Evolutionary conservation across 2,329 filamentous ascomycete genomes (phyloP).

Genomic region (Trichophyton rubrum): DNA sequence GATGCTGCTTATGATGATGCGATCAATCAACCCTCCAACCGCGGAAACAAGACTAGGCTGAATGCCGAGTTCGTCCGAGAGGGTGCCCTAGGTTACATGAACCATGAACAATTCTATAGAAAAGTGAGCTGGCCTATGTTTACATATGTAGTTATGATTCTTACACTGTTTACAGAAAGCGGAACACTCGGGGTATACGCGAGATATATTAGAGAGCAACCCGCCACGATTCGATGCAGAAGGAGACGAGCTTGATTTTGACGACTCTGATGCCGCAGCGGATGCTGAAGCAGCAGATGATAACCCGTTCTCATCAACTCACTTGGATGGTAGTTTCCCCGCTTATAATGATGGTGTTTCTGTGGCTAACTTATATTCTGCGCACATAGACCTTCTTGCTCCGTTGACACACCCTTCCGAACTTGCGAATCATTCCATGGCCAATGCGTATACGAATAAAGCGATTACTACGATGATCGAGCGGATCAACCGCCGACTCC

Average conservation of each 20-base stretch:
- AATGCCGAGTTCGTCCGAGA: constrained; percentile 46
- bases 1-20: constrained; percentile 39
- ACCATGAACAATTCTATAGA: constrained; percentile 42
- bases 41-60: constrained; percentile 49
- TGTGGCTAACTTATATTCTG: not conserved
- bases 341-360: not conserved
- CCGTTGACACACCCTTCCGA: constrained; percentile 52
- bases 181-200: constrained; percentile 49
- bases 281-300: constrained; percentile 46
- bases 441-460: constrained; percentile 45
- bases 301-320: constrained; percentile 48
- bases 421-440: constrained; percentile 46
- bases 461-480: constrained; percentile 46
- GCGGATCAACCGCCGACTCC: constrained; percentile 44
- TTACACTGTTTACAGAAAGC: constrained; percentile 36
- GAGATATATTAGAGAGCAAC: constrained; percentile 47
- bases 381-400: constrained; percentile 41
- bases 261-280: constrained; percentile 47
- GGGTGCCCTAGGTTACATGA: constrained; percentile 41
- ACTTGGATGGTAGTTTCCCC: constrained; percentile 39
- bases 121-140: constrained; percentile 31
- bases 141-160: not conserved
- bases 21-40: constrained; percentile 44
- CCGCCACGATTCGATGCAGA: constrained; percentile 51
- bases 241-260: constrained; percentile 48